Evolutionary conservation across 2,329 filamentous ascomycete species (phyloP), one percentile per base, ranked within the genome.

Genomic region (Tolypocladium nubicola): DNA sequence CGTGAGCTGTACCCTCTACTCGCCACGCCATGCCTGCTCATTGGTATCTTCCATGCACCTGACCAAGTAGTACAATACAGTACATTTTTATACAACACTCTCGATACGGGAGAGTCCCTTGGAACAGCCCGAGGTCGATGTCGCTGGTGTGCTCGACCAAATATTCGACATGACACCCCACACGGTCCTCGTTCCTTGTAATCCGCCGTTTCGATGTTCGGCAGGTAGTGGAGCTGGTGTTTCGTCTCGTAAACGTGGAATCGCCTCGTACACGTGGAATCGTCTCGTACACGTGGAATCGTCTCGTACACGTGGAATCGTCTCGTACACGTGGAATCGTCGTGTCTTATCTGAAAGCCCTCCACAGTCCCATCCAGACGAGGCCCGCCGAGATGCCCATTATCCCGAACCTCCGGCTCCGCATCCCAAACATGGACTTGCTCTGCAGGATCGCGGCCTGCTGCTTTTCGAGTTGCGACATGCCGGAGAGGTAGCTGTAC

Each of bases 401-500:
- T 60, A 92, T 86, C 52, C 87, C 88, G 41, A 84, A 64, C 64
- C 81, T 82, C 59, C 89, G 81, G 63, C 85, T 87, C 61, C 81
- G 81, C 79, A 91, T 86, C 59, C 88, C 87, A 66, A 91, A 86
- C 64, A 83, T 79, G 33, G 86, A 87, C 52, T 83, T 82, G 73
- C 86, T 88, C 67, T 81, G 77, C 58, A 90, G 72, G 60, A 92
- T 89, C 59, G 75, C 71, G n/a, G 78, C 76, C 60, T 81, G 79
- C 68, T 89, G 86, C 64, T 79, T 77, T 64, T 84, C 79, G 37
- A 94, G 81, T 70, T 92, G 88, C 54, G 77, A 76, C 71, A 85
- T 87, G 58, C 89, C 89, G 3, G 87, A 88, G 60, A 84, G 76
- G 73, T 91, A 92, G 70, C 85, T 91, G 73, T 92, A 94, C 1